These are phyloP conservation scores for Aaosphaeria arxii DNA, from an alignment of 2,329 filamentous ascomycete genomes.

Conservation along the genomic window DNA sequence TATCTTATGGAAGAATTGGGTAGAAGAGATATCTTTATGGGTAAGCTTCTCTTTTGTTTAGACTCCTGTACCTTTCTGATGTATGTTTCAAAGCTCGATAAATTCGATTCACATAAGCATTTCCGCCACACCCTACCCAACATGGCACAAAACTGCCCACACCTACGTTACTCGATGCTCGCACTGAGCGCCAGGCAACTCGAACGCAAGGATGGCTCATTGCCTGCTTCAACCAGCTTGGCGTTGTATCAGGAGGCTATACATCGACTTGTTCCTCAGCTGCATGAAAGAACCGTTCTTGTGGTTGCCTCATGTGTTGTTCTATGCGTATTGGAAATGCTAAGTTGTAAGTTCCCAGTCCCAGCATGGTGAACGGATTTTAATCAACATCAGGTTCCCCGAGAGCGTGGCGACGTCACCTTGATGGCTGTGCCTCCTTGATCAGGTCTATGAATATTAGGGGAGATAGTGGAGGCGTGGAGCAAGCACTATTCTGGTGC, in stretches of 20 bases:
- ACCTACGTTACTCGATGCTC: neutral
- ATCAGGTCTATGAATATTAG: slow-evolving; percentile 28
- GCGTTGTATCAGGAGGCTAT: neutral
- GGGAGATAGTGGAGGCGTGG: slow-evolving; percentile 50
- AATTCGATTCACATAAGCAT: neutral
- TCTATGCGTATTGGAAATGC: slow-evolving; percentile 49
- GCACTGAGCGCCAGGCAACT: neutral
- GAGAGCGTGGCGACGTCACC: slow-evolving; percentile 53
- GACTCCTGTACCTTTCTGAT: too few species aligned
- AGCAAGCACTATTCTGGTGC: slow-evolving; percentile 58
- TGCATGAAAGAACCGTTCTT: slow-evolving; percentile 43
- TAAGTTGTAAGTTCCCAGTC: slow-evolving; percentile 34
- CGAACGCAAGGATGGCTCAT: neutral
- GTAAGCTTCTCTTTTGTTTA: too few species aligned
- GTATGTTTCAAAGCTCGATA: neutral
- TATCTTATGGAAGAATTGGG: neutral
- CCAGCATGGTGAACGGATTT: too few species aligned
- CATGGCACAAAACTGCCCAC: neutral
- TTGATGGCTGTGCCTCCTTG: slow-evolving; percentile 56
- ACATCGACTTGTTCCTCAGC: neutral
- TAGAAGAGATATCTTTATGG: neutral
- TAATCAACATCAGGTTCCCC: slow-evolving; percentile 23
- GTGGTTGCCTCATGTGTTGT: slow-evolving; percentile 49
- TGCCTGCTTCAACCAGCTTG: neutral
- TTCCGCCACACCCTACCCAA: neutral